phyloP scores from a whole-genome alignment of 768 basidiomycete species.

The Lepiota brunneoincarnata region DNA sequence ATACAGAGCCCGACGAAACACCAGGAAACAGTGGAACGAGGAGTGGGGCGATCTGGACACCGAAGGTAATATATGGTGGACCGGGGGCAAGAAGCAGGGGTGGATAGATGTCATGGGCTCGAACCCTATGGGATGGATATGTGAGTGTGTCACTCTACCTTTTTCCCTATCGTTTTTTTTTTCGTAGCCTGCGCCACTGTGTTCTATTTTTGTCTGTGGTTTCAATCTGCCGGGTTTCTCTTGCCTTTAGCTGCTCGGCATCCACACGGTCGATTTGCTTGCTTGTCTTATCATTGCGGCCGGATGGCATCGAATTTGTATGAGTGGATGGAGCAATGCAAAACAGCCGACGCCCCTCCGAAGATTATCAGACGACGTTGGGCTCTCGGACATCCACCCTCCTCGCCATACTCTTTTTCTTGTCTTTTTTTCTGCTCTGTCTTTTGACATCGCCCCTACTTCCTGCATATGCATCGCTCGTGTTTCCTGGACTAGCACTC shows the following conservation, averaged over 20 bases:
- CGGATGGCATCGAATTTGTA: too few species aligned
- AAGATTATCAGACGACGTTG: too few species aligned
- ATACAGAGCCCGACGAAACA: slow-evolving; percentile 48
- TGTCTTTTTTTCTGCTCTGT: too few species aligned
- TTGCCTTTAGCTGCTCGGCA: slow-evolving; percentile 1
- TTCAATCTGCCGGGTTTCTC: neutral
- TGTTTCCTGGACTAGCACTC: too few species aligned
- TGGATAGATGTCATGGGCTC: slow-evolving; percentile 87
- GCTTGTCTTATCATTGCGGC: neutral
- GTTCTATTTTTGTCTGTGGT: slow-evolving; percentile 2
- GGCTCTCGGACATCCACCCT: too few species aligned
- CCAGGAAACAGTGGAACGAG: slow-evolving; percentile 55
- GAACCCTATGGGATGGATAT: slow-evolving; percentile 67
- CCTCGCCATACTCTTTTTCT: too few species aligned
- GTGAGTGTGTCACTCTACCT: slow-evolving; percentile 45
- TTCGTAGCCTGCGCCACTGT: neutral
- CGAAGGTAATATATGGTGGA: slow-evolving; percentile 89
- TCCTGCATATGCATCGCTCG: too few species aligned
- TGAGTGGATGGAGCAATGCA: neutral
- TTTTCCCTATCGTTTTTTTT: neutral
- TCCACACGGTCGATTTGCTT: neutral
- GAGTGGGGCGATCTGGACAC: slow-evolving; percentile 78
- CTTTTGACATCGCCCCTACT: too few species aligned
- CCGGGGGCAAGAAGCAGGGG: slow-evolving; percentile 54
- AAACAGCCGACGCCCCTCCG: too few species aligned